Evolutionary conservation across 2,329 filamentous ascomycete species (phyloP).

Genomic region (Cercospora sp.): DNA sequence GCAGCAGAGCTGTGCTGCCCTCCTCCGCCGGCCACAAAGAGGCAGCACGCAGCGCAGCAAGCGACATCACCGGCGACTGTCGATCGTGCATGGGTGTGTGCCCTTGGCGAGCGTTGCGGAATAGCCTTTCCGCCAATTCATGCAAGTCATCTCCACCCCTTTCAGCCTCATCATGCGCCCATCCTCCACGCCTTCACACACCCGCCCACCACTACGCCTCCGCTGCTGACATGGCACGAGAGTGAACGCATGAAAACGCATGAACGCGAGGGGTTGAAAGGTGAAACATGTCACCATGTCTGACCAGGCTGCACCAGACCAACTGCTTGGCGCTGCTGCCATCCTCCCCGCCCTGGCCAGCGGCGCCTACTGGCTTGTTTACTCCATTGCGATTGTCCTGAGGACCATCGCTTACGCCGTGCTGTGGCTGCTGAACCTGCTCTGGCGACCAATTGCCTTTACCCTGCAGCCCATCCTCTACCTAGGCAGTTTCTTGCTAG

Average conservation of each 20-base stretch:
- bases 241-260: neutral
- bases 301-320: conserved; percentile 2
- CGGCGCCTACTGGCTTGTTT: conserved; percentile 23
- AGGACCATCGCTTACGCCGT: conserved; percentile 43
- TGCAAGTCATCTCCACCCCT: neutral
- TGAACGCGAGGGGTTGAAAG: neutral
- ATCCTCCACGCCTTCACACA: neutral
- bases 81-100: neutral
- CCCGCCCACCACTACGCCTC: neutral
- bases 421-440: conserved; percentile 46
- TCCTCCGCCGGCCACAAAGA: neutral
- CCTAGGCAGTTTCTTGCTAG: conserved; percentile 46
- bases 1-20: neutral
- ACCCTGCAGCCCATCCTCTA: conserved; percentile 54
- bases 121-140: neutral
- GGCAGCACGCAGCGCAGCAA: neutral
- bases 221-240: neutral
- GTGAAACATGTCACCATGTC: conserved; percentile 2
- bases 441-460: conserved; percentile 51
- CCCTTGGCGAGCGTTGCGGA: neutral
- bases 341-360: conserved; percentile 24
- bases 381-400: conserved; percentile 43
- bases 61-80: neutral
- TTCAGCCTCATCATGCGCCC: conserved; percentile 5
- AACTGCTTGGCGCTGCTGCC: neutral